Conservation (phyloP, 176 grass and related monocot genomes). For the Carex kokanica region DNA sequence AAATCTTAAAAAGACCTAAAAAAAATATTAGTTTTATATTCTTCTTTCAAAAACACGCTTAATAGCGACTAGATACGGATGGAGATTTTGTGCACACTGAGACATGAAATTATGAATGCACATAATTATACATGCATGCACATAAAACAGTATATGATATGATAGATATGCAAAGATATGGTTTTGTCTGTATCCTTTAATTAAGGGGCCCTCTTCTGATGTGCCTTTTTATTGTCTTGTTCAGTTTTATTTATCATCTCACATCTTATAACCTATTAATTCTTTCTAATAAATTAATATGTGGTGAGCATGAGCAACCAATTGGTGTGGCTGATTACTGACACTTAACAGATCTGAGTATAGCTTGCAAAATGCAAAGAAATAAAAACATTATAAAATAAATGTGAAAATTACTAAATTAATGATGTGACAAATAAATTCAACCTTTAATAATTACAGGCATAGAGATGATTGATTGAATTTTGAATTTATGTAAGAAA, state of each 20-base stretch:
- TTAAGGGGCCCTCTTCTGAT: neutral
- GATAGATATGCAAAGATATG: neutral
- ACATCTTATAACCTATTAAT: neutral
- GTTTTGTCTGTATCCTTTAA: constrained; percentile 12
- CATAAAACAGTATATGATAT: neutral
- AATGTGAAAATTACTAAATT: too few species aligned
- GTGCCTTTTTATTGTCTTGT: constrained; percentile 12
- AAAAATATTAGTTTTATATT: neutral
- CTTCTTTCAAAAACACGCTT: neutral
- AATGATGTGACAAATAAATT: too few species aligned
- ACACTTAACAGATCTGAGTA: neutral
- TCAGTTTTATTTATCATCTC: neutral
- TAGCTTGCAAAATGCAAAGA: too few species aligned
- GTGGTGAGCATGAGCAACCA: neutral
- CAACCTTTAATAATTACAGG: too few species aligned
- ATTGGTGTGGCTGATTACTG: neutral
- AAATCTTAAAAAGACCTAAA: too few species aligned
- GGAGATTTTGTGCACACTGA: neutral
- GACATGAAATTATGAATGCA: neutral
- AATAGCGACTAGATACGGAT: neutral
- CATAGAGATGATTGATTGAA: too few species aligned
- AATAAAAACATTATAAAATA: too few species aligned
- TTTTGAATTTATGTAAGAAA: too few species aligned
- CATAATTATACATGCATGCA: neutral
- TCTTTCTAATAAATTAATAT: neutral